Evolutionary conservation across 2,329 filamentous ascomycete genomes (phyloP).

Genomic region (Calycina herbarum): DNA sequence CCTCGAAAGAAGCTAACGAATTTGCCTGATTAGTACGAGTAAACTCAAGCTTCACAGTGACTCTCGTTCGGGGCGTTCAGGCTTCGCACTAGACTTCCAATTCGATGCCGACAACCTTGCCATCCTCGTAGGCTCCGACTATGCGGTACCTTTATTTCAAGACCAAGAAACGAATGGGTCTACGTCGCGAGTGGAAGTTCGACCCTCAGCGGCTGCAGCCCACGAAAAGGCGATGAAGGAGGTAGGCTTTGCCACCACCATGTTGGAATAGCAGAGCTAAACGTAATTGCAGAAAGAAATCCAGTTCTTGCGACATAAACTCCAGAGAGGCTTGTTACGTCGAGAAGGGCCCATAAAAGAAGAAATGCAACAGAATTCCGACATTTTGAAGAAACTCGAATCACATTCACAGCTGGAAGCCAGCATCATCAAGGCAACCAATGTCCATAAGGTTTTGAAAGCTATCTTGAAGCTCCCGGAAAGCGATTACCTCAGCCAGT

Average conservation of each 20-base stretch:
- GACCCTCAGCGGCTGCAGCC: background rate
- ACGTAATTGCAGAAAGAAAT: background rate
- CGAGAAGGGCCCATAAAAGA: background rate
- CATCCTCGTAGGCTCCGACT: slow-evolving; percentile 4
- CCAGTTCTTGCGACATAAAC: background rate
- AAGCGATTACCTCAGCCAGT: background rate
- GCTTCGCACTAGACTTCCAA: slow-evolving; percentile 18
- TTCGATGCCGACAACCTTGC: slow-evolving; percentile 5
- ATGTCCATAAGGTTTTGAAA: slow-evolving; percentile 1
- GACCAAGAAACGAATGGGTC: background rate
- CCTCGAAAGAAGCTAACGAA: background rate
- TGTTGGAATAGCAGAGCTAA: background rate
- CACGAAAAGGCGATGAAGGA: background rate
- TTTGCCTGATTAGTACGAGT: background rate
- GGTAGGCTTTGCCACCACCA: background rate
- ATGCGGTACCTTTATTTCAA: background rate
- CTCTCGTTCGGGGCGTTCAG: background rate
- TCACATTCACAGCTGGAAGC: background rate
- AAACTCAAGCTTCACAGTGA: background rate
- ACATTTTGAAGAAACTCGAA: background rate
- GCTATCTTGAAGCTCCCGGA: background rate
- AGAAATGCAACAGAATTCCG: background rate
- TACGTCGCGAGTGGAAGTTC: background rate
- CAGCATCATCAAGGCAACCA: slow-evolving; percentile 1
- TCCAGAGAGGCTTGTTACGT: background rate